Conservation (phyloP, 352 stramenopile species). For the Globisporangium parvum region DNA sequence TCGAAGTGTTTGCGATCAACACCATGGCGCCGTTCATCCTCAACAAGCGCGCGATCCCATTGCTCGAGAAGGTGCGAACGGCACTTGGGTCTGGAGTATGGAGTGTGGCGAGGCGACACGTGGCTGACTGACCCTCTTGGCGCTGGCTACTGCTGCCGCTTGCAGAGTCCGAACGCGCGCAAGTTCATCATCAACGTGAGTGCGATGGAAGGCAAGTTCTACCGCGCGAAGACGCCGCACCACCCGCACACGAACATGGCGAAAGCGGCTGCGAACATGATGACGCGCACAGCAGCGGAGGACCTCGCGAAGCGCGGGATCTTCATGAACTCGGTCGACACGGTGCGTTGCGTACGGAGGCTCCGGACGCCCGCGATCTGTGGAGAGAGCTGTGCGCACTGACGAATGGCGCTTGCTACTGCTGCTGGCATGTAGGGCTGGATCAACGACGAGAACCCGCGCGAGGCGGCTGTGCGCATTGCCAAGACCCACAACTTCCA, state of each 20-base stretch:
- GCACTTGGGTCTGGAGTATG: not conserved
- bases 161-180: slow-evolving; percentile 35
- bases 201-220: slow-evolving; percentile 97
- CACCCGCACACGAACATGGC: slow-evolving; percentile 96
- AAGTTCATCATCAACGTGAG: slow-evolving; percentile 93
- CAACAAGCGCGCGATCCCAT: slow-evolving; percentile 73
- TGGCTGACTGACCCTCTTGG: not conserved
- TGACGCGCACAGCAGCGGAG: slow-evolving; percentile 89
- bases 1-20: slow-evolving; percentile 90
- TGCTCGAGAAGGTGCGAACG: slow-evolving; percentile 46
- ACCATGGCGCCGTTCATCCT: slow-evolving; percentile 93
- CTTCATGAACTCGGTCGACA: slow-evolving; percentile 96
- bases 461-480: slow-evolving; percentile 87
- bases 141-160: not conserved
- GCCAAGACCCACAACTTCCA: slow-evolving; percentile 91
- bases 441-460: slow-evolving; percentile 96
- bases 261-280: slow-evolving; percentile 96
- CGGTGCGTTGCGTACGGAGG: slow-evolving; percentile 23
- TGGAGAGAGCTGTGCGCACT: not conserved
- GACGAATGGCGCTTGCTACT: not conserved
- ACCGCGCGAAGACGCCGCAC: slow-evolving; percentile 91
- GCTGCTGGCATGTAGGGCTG: slow-evolving; percentile 50
- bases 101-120: too few species aligned
- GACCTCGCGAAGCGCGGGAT: slow-evolving; percentile 86
- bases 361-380: too few species aligned